Base-by-base conservation (phyloP, 768 basidiomycete genomes). In the Trametes sanguinea region DNA sequence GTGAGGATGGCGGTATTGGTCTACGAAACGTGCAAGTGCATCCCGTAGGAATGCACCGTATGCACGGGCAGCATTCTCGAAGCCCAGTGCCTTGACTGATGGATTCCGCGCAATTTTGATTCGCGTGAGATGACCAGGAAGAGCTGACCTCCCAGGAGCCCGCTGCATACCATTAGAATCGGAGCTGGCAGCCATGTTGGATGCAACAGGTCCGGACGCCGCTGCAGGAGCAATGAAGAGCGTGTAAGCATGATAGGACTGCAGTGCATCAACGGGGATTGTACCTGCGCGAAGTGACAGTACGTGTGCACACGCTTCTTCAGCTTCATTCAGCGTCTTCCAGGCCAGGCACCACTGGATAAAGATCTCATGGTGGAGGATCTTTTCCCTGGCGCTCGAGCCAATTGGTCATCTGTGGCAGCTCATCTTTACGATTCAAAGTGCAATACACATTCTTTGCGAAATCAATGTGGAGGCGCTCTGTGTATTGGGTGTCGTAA, bases 391-490 rank as follows among this genome's bases (percentile, higher is more conserved):
- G 68, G 1, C 75, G 66, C 2, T 60, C 51, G 0, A 82, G 68
- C 75, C 75, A 78, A 1, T 56, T n/a, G 0, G 75, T 73, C 81
- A 81, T 81, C 54, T 80, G 79, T 4, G 63, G 43, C 55, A 66
- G 69, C 35, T 74, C 27, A 17, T 64, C 60, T n/a, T 67, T 54
- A 2, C 65, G 2, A 69, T 64, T 9, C 62, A 43, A 37, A 69
- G 72, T 1, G 66, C 66, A 40, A 53, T 72, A 74, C 1, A 52
- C 67, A 3, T 67, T 40, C 62, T 82, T 81, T 2, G 77, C 75
- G 46, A 69, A 73, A 62, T 80, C 74, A 48, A 81, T 81, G 55
- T 81, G 81, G 0, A 81, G 70, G 0, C 71, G 72, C 67, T 72
- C 59, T 64, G 69, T 17, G 52, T 68, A 35, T 61, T 75, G 72